Conservation (phyloP, 768 basidiomycete genomes). For the Auricularia sp. region DNA sequence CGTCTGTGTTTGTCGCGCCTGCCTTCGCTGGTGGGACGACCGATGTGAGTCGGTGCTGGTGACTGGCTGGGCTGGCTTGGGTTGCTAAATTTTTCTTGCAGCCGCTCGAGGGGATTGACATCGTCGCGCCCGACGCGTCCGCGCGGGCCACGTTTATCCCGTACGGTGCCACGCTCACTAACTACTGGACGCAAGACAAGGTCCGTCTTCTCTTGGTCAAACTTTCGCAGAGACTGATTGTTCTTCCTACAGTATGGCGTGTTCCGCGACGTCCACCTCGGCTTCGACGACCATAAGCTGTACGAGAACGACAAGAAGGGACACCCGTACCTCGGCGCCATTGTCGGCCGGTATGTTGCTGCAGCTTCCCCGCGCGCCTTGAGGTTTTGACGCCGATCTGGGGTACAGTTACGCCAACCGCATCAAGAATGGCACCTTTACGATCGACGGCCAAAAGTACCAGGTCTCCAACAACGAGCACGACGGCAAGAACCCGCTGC, state of each 20-base stretch:
- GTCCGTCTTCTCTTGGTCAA: not conserved
- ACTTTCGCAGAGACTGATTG: not conserved
- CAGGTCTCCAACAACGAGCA: conserved; percentile 43
- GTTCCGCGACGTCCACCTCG: conserved; percentile 43
- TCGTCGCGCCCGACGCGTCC: conserved; percentile 44
- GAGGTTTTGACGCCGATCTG: conserved; percentile 17
- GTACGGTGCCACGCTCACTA: conserved; percentile 45
- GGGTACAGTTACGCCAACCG: conserved; percentile 43
- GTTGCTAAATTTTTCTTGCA: conserved; percentile 10
- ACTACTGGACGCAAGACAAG: conserved; percentile 47
- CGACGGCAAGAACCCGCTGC: conserved; percentile 39
- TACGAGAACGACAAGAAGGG: not conserved
- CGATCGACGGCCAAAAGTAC: conserved; percentile 37
- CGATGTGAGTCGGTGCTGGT: not conserved
- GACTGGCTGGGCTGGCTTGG: not conserved
- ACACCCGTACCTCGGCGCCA: conserved; percentile 38
- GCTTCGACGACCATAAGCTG: conserved; percentile 39
- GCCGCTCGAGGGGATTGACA: conserved; percentile 39
- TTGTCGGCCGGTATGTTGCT: conserved; percentile 20
- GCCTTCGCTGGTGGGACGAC: not conserved
- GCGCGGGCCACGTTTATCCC: conserved; percentile 48
- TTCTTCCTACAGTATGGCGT: conserved; percentile 19
- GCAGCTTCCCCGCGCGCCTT: not conserved
- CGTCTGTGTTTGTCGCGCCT: not conserved
- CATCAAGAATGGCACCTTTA: conserved; percentile 10